Evolutionary conservation across 2,329 filamentous ascomycete species (phyloP).

Genomic region (Lecanicillium sp.): DNA sequence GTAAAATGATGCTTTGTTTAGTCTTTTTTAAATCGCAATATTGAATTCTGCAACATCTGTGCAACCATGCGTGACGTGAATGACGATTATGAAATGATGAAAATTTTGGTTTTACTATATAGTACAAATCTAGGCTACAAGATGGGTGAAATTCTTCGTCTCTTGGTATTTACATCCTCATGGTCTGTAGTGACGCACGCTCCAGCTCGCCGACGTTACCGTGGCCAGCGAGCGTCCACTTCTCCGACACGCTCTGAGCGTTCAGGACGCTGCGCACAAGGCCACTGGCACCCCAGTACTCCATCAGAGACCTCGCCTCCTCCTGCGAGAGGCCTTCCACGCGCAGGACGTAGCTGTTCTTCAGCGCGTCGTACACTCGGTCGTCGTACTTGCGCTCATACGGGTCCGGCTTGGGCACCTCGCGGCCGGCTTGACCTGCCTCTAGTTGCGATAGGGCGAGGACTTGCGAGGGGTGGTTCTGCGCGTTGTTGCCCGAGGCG

Average conservation of each 20-base stretch:
- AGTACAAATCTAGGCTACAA: not conserved
- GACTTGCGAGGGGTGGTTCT: constrained; percentile 57
- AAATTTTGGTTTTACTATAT: not conserved
- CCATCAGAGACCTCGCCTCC: constrained; percentile 74
- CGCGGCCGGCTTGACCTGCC: constrained; percentile 31
- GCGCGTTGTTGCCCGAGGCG: constrained; percentile 64
- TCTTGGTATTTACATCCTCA: constrained; percentile 37
- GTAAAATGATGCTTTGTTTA: no score
- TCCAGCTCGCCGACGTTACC: constrained; percentile 85
- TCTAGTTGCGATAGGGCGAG: constrained; percentile 54
- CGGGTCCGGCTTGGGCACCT: constrained; percentile 38
- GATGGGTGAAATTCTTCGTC: constrained; percentile 2
- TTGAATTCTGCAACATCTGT: no score
- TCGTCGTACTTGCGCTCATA: constrained; percentile 50
- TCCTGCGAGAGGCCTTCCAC: constrained; percentile 62
- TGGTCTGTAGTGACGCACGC: constrained; percentile 47
- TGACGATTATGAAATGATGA: not conserved
- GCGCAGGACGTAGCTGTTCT: constrained; percentile 43
- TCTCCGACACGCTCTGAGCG: constrained; percentile 65
- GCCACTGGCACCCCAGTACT: constrained; percentile 88
- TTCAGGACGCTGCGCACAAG: constrained; percentile 64
- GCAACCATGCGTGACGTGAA: no score
- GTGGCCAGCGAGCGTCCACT: constrained; percentile 75
- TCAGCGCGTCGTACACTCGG: constrained; percentile 45
- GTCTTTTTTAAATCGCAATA: no score